These are phyloP conservation scores for Talaromyces islandicus DNA, from an alignment of 2,329 filamentous ascomycete species.

Conservation along the genomic window DNA sequence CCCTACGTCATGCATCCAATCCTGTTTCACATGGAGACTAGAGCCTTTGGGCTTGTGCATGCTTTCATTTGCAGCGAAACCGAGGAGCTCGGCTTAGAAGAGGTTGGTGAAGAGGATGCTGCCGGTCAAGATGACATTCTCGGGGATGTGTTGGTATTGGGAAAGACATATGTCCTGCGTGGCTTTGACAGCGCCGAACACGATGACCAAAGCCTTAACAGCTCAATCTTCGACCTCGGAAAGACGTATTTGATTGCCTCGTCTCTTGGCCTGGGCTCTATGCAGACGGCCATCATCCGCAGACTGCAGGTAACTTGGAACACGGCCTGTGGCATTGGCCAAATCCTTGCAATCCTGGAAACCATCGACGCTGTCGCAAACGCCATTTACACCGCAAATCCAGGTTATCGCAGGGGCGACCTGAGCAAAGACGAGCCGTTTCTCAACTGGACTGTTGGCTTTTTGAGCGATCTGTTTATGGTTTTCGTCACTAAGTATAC, in stretches of 20 bases:
- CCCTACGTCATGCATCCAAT: slow-evolving; percentile 2
- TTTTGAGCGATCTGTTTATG: slow-evolving; percentile 1
- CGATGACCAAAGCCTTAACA: not conserved
- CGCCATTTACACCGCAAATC: not conserved
- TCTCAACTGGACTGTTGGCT: not conserved
- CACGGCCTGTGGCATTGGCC: not conserved
- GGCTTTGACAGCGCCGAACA: not conserved
- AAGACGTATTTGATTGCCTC: not conserved
- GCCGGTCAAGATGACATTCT: not conserved
- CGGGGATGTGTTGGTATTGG: not conserved
- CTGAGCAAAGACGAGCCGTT: not conserved
- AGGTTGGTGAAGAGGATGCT: not conserved
- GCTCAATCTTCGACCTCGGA: not conserved
- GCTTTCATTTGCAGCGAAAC: not conserved
- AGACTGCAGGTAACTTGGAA: slow-evolving; percentile 9
- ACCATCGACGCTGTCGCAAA: slow-evolving; percentile 1
- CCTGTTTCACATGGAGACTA: not conserved
- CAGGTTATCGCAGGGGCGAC: not conserved
- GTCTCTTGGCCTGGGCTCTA: not conserved
- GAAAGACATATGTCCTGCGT: not conserved
- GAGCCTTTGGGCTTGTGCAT: not conserved
- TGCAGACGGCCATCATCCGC: not conserved
- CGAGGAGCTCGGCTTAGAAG: not conserved
- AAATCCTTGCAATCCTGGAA: not conserved
- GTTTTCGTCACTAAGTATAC: not conserved